phyloP scores from a whole-genome alignment of 176 grass and related monocot genomes.

The Aegilops longissima region DNA sequence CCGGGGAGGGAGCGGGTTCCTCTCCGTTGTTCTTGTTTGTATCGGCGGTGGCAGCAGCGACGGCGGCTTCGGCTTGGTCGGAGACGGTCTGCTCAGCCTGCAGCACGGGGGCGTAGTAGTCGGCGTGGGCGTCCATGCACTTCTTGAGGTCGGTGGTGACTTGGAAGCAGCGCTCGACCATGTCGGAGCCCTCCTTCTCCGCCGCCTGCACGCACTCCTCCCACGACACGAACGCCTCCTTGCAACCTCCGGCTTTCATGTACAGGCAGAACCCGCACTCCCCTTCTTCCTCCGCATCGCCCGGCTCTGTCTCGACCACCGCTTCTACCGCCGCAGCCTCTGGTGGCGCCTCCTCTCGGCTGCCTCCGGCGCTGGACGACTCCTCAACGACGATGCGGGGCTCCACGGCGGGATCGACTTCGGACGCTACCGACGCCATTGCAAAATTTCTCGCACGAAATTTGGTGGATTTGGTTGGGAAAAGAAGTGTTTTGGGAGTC shows the following conservation, averaged over 20 bases:
- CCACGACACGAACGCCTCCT: slow-evolving; percentile 70
- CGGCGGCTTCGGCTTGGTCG: slow-evolving; percentile 15
- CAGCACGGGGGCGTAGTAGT: slow-evolving; percentile 72
- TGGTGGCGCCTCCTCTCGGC: slow-evolving; percentile 7
- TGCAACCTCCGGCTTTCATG: slow-evolving; percentile 92
- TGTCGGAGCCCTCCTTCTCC: slow-evolving; percentile 51
- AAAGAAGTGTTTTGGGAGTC: not conserved
- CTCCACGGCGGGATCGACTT: not conserved
- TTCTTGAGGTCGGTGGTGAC: slow-evolving; percentile 58
- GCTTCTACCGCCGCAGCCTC: not conserved
- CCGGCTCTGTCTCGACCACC: not conserved
- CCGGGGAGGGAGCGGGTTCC: not conserved
- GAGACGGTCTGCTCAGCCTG: slow-evolving; percentile 45
- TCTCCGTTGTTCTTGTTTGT: not conserved
- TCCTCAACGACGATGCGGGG: not conserved
- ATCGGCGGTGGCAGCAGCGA: not conserved
- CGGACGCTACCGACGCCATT: not conserved
- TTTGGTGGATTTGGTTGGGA: not conserved
- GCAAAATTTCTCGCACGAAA: not conserved
- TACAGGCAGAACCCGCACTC: slow-evolving; percentile 95
- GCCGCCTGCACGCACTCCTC: slow-evolving; percentile 74
- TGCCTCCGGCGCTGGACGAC: not conserved
- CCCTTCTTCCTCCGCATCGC: slow-evolving; percentile 49
- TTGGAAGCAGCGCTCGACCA: slow-evolving; percentile 66
- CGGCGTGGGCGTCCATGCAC: slow-evolving; percentile 87